Evolutionary conservation across 345 rosid genomes (phyloP).

Genomic region (Gossypium sturtianum): DNA sequence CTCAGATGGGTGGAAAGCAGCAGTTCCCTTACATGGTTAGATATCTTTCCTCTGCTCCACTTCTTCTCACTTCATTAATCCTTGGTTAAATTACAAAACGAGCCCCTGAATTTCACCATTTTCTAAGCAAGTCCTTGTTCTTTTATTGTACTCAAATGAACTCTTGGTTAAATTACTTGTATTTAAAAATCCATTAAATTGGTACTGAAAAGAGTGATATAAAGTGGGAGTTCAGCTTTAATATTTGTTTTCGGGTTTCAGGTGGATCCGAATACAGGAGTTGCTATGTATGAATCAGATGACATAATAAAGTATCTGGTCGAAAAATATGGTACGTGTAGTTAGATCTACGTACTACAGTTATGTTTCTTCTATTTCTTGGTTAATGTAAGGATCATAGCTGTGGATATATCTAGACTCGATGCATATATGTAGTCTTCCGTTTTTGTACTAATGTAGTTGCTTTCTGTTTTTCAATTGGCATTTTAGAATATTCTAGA

Average conservation of each 20-base stretch:
- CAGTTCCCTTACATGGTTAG: slow-evolving; percentile 96
- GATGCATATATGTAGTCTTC: neutral
- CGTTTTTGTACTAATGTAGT: neutral
- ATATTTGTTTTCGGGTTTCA: slow-evolving; percentile 26
- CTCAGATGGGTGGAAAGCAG: slow-evolving; percentile 80
- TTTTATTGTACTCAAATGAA: neutral
- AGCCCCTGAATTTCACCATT: slow-evolving; percentile 1
- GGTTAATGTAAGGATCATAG: neutral
- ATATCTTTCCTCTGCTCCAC: slow-evolving; percentile 12
- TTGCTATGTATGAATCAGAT: slow-evolving; percentile 91
- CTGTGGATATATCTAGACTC: neutral
- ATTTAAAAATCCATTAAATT: neutral
- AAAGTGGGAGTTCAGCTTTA: slow-evolving; percentile 7
- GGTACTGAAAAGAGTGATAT: slow-evolving; percentile 3
- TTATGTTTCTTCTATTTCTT: neutral
- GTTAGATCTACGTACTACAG: slow-evolving; percentile 4
- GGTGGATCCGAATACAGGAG: slow-evolving; percentile 94
- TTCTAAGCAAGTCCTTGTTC: neutral
- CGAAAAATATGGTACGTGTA: slow-evolving; percentile 63
- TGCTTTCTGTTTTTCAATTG: neutral
- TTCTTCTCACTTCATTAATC: neutral
- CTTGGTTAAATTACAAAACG: neutral
- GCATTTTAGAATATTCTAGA: neutral
- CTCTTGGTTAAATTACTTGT: neutral
- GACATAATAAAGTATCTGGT: slow-evolving; percentile 78